Conservation (phyloP, 768 basidiomycete genomes). For the Lactarius hengduanensis region DNA sequence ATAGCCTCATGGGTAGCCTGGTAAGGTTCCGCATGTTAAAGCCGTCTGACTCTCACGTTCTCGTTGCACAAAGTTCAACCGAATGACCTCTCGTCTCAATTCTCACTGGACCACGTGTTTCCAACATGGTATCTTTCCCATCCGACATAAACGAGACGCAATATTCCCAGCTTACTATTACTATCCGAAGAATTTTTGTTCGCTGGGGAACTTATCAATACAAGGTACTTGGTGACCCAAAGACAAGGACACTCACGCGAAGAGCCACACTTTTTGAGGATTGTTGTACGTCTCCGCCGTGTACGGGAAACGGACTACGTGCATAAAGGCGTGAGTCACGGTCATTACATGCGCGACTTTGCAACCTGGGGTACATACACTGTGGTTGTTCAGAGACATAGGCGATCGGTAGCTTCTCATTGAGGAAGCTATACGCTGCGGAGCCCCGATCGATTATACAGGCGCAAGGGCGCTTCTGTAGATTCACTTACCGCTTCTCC, state of each 20-base stretch:
- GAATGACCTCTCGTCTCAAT: background rate
- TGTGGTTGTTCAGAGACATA: slow-evolving; percentile 37
- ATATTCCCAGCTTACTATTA: background rate
- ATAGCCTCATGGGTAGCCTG: background rate
- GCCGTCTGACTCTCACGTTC: background rate
- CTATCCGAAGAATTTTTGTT: background rate
- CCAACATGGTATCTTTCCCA: background rate
- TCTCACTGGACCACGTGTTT: background rate
- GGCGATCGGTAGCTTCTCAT: slow-evolving; percentile 36
- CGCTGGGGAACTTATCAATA: background rate
- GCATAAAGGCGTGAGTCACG: background rate
- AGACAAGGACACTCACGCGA: slow-evolving; percentile 13
- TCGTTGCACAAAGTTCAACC: background rate
- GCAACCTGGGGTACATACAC: slow-evolving; percentile 22
- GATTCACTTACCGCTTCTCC: slow-evolving; percentile 1
- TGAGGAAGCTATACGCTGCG: slow-evolving; percentile 27
- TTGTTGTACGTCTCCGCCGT: slow-evolving; percentile 26
- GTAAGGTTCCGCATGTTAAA: background rate
- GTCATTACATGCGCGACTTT: background rate
- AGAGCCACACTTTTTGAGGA: slow-evolving; percentile 25
- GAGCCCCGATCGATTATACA: background rate
- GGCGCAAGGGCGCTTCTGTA: background rate
- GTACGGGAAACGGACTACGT: slow-evolving; percentile 21
- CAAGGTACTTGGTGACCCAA: background rate
- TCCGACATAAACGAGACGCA: background rate